Conservation (phyloP, 148 eudicot species). For the Linanthus parryae region DNA sequence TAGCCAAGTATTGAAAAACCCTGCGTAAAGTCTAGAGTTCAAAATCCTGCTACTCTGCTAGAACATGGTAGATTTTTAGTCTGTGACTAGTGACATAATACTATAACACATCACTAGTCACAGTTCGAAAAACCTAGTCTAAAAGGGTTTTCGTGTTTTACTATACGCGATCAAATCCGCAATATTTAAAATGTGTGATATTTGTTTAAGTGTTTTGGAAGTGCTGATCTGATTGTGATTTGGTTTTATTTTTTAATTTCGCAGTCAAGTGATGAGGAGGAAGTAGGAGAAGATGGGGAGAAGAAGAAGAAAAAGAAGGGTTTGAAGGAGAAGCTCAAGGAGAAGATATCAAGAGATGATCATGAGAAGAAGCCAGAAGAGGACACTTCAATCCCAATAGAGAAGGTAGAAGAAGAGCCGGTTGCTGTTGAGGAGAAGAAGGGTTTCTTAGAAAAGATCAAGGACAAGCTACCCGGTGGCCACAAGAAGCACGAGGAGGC, state of each 20-base stretch:
- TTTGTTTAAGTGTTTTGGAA: not conserved
- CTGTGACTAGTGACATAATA: not conserved
- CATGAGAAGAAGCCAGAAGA: not conserved
- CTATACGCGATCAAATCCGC: too few relatives aligned
- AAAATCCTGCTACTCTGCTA: too few relatives aligned
- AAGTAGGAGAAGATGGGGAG: too few relatives aligned
- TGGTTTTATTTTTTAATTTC: not conserved
- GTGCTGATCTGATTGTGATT: not conserved
- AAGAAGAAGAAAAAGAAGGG: not conserved
- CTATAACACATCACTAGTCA: not conserved
- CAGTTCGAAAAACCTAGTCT: not conserved
- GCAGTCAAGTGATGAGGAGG: not conserved
- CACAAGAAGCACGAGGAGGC: slow-evolving; percentile 22
- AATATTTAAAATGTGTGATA: too few relatives aligned
- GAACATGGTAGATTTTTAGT: not conserved
- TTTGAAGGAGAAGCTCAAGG: not conserved
- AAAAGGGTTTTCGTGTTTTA: too few relatives aligned
- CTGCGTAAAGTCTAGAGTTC: not conserved
- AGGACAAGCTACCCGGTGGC: not conserved
- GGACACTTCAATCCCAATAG: not conserved
- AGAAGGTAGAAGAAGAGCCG: not conserved
- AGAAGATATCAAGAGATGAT: not conserved
- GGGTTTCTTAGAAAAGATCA: not conserved
- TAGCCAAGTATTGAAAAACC: not conserved
- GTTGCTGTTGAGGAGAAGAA: not conserved